Evolutionary conservation across 305 asterid species (phyloP).

Genomic region (Fraxinus albicans): DNA sequence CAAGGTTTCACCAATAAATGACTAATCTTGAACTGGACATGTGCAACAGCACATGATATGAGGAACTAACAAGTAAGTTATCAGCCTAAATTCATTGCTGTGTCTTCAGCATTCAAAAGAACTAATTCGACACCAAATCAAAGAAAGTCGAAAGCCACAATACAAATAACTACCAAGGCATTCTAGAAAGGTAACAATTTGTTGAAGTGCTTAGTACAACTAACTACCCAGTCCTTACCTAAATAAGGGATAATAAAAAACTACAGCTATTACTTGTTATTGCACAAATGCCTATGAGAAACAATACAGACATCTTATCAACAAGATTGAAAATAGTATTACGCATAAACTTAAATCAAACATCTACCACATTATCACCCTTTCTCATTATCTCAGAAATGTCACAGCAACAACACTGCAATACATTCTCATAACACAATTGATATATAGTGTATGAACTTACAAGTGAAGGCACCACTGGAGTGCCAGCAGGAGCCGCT

Average conservation of each 20-base stretch:
- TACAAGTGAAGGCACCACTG: conserved; percentile 57
- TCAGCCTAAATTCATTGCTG: background rate
- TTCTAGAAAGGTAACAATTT: background rate
- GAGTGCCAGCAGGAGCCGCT: conserved; percentile 80
- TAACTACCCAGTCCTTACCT: background rate
- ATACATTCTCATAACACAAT: background rate
- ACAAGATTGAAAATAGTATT: background rate
- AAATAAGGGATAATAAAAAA: background rate
- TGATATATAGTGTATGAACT: conserved; percentile 22
- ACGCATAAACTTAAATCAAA: conserved; percentile 7
- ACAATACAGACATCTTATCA: background rate
- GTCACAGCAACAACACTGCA: background rate
- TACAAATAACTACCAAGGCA: background rate
- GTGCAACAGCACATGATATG: background rate
- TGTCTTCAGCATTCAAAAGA: conserved; percentile 4
- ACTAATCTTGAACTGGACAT: background rate
- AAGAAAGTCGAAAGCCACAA: background rate
- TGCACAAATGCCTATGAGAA: background rate
- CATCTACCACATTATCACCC: background rate
- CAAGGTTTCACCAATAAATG: background rate
- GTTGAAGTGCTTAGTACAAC: background rate
- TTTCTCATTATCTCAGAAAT: background rate
- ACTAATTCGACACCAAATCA: background rate
- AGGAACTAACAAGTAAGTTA: conserved; percentile 3
- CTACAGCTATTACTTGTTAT: background rate